Conservation (phyloP, 495 filamentous ascomycete genomes). For the Aspergillus conjunctus region DNA sequence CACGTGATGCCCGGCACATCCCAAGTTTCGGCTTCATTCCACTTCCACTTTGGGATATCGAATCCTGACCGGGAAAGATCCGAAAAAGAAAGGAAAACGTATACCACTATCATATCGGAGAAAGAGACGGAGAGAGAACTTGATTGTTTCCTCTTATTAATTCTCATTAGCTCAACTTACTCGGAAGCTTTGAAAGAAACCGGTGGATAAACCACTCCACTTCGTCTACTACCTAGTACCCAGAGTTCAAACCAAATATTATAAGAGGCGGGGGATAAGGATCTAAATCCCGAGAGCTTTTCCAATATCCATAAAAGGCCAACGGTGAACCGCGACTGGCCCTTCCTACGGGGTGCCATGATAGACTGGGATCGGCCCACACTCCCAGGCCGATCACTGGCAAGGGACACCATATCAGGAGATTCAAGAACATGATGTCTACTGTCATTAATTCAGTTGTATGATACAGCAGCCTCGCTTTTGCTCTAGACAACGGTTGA, state of each 20-base stretch:
- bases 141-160: not conserved
- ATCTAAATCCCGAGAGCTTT: too few relatives aligned
- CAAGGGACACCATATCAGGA: conserved; percentile 9
- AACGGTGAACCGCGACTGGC: too few relatives aligned
- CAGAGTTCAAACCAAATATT: too few relatives aligned
- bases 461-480: conserved; percentile 33
- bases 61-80: not conserved
- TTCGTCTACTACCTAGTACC: too few relatives aligned
- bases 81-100: not conserved
- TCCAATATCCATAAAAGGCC: too few relatives aligned
- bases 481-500: conserved; percentile 24
- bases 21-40: conserved; percentile 12
- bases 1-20: conserved; percentile 19
- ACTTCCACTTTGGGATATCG: conserved; percentile 2
- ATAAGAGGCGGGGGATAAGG: too few relatives aligned
- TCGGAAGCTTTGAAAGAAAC: too few relatives aligned
- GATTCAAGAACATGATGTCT: conserved; percentile 24
- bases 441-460: conserved; percentile 24
- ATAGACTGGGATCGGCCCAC: conserved; percentile 7
- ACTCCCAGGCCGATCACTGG: not conserved
- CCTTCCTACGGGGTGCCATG: not conserved
- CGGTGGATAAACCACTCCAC: too few relatives aligned
- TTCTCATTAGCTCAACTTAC: conserved; percentile 1
- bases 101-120: not conserved
- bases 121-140: not conserved